Evolutionary conservation across 306 rosid species (phyloP).

Genomic region (Trifolium pratense): DNA sequence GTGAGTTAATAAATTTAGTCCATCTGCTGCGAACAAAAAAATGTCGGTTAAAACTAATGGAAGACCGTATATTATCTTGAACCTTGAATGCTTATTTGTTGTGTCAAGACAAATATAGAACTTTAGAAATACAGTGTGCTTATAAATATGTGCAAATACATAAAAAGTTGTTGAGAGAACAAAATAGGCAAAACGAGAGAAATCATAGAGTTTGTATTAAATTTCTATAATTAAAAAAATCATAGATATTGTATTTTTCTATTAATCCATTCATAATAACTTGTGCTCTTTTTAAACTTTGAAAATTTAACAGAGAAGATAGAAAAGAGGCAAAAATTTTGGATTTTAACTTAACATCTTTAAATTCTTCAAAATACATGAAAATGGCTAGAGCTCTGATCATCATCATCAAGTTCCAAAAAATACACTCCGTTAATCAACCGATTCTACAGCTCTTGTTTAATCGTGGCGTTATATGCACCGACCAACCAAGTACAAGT

Average conservation of each 20-base stretch:
- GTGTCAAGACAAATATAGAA: too few relatives aligned
- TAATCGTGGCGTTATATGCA: slow-evolving; percentile 22
- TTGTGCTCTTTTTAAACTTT: background rate
- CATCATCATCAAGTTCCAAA: background rate
- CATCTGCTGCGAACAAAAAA: too few relatives aligned
- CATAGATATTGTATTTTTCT: background rate
- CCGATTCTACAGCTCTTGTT: slow-evolving; percentile 28
- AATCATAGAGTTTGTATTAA: background rate
- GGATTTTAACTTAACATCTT: slow-evolving; percentile 5
- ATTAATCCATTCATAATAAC: background rate
- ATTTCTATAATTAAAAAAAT: background rate
- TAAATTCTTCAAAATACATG: slow-evolving; percentile 26
- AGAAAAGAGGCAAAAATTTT: background rate
- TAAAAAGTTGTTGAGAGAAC: too few relatives aligned
- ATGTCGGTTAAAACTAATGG: too few relatives aligned
- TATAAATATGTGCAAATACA: too few relatives aligned
- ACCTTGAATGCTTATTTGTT: too few relatives aligned
- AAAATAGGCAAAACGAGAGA: too few relatives aligned
- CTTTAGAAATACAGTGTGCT: too few relatives aligned
- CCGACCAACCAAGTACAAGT: slow-evolving; percentile 20
- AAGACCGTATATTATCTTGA: too few relatives aligned
- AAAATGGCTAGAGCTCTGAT: slow-evolving; percentile 1
- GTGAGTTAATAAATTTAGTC: background rate
- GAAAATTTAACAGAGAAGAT: background rate
- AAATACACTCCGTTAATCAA: slow-evolving; percentile 29